Evolutionary conservation across 805 yeast genomes (phyloP).

Genomic region (Saturnispora diversa): DNA sequence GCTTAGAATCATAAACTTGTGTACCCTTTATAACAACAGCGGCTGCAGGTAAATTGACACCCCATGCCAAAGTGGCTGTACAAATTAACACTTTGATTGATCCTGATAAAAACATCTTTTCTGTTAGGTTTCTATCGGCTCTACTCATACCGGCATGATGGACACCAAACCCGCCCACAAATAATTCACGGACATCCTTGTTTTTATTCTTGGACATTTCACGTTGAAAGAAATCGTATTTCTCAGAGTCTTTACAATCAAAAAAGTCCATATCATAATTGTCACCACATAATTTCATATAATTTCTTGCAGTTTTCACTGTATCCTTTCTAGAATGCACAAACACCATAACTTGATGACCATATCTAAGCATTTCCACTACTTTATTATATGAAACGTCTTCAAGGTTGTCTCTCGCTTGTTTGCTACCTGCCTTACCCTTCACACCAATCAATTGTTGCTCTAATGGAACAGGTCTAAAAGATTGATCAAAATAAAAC

Average conservation of each 20-base stretch:
- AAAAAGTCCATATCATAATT: slow-evolving; percentile 49
- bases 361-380: slow-evolving; percentile 53
- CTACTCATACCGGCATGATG: slow-evolving; percentile 98
- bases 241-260: slow-evolving; percentile 42
- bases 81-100: slow-evolving; percentile 85
- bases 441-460: slow-evolving; percentile 82
- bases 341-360: slow-evolving; percentile 91
- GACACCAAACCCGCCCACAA: slow-evolving; percentile 75
- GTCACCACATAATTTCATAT: slow-evolving; percentile 58
- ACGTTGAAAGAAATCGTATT: slow-evolving; percentile 40
- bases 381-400: slow-evolving; percentile 69
- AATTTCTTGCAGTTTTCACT: slow-evolving; percentile 66
- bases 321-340: slow-evolving; percentile 96
- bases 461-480: slow-evolving; percentile 87
- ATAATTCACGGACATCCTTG: slow-evolving; percentile 74
- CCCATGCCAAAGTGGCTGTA: slow-evolving; percentile 99
- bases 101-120: slow-evolving; percentile 77
- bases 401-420: slow-evolving; percentile 67
- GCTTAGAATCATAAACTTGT: slow-evolving; percentile 86
- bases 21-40: slow-evolving; percentile 96
- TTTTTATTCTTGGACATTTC: slow-evolving; percentile 69
- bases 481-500: slow-evolving; percentile 89
- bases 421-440: slow-evolving; percentile 75
- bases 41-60: slow-evolving; percentile 97
- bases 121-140: slow-evolving; percentile 82